Conservation (phyloP, 805 yeast species). For the Yarrowia hollandica region DNA sequence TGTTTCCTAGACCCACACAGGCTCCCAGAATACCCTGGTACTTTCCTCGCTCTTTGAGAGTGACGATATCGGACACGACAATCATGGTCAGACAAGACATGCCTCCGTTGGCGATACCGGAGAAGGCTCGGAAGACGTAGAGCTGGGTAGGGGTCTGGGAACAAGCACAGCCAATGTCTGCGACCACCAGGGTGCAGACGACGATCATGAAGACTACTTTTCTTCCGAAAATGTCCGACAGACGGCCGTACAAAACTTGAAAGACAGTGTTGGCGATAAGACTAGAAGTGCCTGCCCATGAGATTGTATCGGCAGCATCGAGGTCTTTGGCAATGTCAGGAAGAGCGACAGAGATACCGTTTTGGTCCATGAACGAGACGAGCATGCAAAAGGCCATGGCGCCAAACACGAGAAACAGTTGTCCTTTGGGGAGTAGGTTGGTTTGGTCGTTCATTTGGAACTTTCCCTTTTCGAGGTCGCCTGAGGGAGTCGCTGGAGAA, state of each 20-base stretch:
- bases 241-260: slow-evolving; percentile 55
- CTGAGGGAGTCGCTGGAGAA: too few relatives aligned
- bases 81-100: slow-evolving; percentile 53
- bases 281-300: slow-evolving; percentile 61
- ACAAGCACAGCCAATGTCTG: slow-evolving; percentile 54
- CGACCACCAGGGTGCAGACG: slow-evolving; percentile 45
- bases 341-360: slow-evolving; percentile 51
- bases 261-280: slow-evolving; percentile 53
- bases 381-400: slow-evolving; percentile 32
- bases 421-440: slow-evolving; percentile 23
- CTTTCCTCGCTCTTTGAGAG: slow-evolving; percentile 55
- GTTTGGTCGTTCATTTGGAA: slow-evolving; percentile 30
- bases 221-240: slow-evolving; percentile 58
- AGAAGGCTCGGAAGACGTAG: slow-evolving; percentile 53
- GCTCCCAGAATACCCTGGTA: slow-evolving; percentile 59
- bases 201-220: slow-evolving; percentile 48
- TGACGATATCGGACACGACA: slow-evolving; percentile 54
- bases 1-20: slow-evolving; percentile 53
- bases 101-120: slow-evolving; percentile 61
- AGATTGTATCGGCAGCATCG: slow-evolving; percentile 50
- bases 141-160: slow-evolving; percentile 52
- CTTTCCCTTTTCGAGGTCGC: slow-evolving; percentile 26
- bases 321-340: slow-evolving; percentile 52
- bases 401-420: slow-evolving; percentile 31
- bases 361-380: slow-evolving; percentile 51